phyloP scores from a whole-genome alignment of 331 rosid genomes.

The Rosa hybrid region DNA sequence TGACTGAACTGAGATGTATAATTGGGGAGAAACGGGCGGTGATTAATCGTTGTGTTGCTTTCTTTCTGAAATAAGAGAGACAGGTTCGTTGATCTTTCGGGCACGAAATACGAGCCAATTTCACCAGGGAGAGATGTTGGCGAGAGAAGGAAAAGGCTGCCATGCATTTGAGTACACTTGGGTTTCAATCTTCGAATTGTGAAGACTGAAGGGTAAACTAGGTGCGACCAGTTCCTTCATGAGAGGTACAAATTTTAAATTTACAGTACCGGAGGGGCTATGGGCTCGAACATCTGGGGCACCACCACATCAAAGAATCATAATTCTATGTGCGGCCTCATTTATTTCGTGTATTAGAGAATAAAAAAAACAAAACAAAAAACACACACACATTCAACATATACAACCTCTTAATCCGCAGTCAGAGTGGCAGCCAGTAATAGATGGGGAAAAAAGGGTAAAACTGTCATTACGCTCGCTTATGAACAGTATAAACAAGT shows the following conservation, averaged over 20 bases:
- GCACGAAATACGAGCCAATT: constrained; percentile 11
- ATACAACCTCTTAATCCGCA: too few relatives aligned
- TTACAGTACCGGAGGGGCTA: background rate
- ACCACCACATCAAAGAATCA: too few relatives aligned
- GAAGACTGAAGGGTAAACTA: background rate
- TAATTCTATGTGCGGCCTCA: too few relatives aligned
- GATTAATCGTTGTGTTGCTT: background rate
- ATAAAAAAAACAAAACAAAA: too few relatives aligned
- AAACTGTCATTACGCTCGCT: too few relatives aligned
- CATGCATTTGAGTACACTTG: background rate
- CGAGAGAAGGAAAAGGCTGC: background rate
- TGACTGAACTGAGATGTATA: background rate
- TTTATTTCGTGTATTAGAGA: too few relatives aligned
- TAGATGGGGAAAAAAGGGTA: too few relatives aligned
- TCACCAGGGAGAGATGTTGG: background rate
- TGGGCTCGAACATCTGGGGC: background rate
- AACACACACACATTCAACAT: too few relatives aligned
- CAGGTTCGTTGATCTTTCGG: background rate
- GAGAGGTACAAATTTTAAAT: background rate
- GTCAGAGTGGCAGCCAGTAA: too few relatives aligned
- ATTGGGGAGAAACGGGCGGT: constrained; percentile 9
- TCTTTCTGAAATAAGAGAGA: constrained; percentile 11
- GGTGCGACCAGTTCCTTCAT: background rate
- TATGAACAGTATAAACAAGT: too few relatives aligned
- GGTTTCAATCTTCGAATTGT: background rate